Percentiles rank a stretch among this genome's conserved stretches.
Evolutionary conservation across 345 rosid species (phyloP).

Genomic region (Carallia brachiata): DNA sequence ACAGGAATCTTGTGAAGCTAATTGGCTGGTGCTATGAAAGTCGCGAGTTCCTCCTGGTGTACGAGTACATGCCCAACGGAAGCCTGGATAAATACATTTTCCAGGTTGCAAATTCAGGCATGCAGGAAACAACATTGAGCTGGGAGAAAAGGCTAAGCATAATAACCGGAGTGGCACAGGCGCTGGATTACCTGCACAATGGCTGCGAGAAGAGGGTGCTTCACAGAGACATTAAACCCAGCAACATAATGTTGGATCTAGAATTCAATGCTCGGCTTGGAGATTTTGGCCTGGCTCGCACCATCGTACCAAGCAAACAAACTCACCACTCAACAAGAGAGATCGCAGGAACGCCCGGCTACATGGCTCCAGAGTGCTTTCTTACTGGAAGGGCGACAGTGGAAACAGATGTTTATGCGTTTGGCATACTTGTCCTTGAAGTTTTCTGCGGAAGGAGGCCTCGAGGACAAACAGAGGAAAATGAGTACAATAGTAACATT

Average conservation of each 20-base stretch:
- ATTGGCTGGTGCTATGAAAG: slow-evolving; percentile 79
- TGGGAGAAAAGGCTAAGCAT: slow-evolving; percentile 57
- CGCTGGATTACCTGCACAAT: slow-evolving; percentile 67
- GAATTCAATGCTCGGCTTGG: slow-evolving; percentile 56
- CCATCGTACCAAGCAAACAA: slow-evolving; percentile 48
- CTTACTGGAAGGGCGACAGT: slow-evolving; percentile 57
- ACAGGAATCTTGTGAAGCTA: slow-evolving; percentile 64
- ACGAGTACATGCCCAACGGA: slow-evolving; percentile 68
- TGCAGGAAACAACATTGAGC: slow-evolving; percentile 34
- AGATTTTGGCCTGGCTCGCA: slow-evolving; percentile 80
- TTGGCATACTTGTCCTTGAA: slow-evolving; percentile 63
- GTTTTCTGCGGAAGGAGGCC: slow-evolving; percentile 62
- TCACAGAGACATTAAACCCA: slow-evolving; percentile 67
- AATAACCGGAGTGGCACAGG: slow-evolving; percentile 56
- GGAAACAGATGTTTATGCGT: slow-evolving; percentile 67
- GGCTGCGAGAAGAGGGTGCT: slow-evolving; percentile 65
- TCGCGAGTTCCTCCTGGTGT: slow-evolving; percentile 53
- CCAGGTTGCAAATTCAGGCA: slow-evolving; percentile 2
- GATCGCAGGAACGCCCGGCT: slow-evolving; percentile 71
- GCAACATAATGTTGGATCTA: slow-evolving; percentile 74
- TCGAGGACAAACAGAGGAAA: slow-evolving; percentile 23
- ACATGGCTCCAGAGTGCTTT: slow-evolving; percentile 82
- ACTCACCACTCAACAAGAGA: slow-evolving; percentile 73
- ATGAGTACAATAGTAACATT: slow-evolving; percentile 47
- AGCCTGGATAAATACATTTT: slow-evolving; percentile 64